phyloP scores from a whole-genome alignment of 495 filamentous ascomycete genomes.

The Pyrenopolyporus hunteri region DNA sequence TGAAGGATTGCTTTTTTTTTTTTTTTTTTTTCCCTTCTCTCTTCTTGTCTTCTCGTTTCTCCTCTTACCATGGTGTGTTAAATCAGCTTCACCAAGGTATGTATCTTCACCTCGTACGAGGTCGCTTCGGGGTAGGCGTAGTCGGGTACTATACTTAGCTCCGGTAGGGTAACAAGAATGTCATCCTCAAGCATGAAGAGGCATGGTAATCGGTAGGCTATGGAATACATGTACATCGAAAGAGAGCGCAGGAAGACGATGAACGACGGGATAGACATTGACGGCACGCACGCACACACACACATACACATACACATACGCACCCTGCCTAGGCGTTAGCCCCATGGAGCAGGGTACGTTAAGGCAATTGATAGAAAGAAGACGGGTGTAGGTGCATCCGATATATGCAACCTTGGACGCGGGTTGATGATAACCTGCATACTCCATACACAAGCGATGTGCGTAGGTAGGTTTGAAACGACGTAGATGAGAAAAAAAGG shows the following conservation, averaged over 20 bases:
- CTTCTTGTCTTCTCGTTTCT: slow-evolving; percentile 4
- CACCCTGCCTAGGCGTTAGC: no score
- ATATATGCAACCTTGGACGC: slow-evolving; percentile 22
- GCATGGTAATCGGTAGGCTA: slow-evolving; percentile 6
- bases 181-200: slow-evolving; percentile 9
- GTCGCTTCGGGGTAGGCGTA: slow-evolving; percentile 15
- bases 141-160: slow-evolving; percentile 18
- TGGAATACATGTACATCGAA: slow-evolving; percentile 15
- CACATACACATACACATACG: no score
- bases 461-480: slow-evolving; percentile 30
- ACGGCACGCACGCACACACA: no score
- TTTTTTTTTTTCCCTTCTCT: slow-evolving; percentile 9
- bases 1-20: slow-evolving; percentile 26
- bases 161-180: slow-evolving; percentile 20
- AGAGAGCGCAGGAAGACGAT: slow-evolving; percentile 9
- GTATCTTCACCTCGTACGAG: slow-evolving; percentile 2
- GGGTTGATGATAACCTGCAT: slow-evolving; percentile 25
- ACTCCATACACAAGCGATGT: slow-evolving; percentile 6
- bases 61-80: no score
- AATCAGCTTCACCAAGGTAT: not conserved
- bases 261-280: slow-evolving; percentile 15
- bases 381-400: slow-evolving; percentile 30
- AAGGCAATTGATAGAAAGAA: slow-evolving; percentile 16
- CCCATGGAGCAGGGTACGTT: slow-evolving; percentile 15
- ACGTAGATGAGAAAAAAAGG: slow-evolving; percentile 21